Percentiles rank a stretch among this genome's conserved stretches.
Evolutionary conservation across 2,329 filamentous ascomycete genomes (phyloP).

Genomic region (Orbilia ellipsospora): DNA sequence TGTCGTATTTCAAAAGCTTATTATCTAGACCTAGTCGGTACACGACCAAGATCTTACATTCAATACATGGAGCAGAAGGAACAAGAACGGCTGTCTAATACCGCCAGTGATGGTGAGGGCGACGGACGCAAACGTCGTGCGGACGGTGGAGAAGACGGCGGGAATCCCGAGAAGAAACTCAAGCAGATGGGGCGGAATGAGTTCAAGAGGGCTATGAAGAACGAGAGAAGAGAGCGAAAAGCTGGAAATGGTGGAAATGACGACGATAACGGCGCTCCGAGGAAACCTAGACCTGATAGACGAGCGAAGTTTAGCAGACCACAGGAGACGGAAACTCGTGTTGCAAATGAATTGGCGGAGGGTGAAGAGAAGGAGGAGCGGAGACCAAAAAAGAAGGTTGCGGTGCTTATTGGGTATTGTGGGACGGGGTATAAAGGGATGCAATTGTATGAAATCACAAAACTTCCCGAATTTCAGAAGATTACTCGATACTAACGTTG

Average conservation of each 20-base stretch:
- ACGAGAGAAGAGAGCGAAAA: constrained; percentile 44
- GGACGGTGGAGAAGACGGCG: not conserved
- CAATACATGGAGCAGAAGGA: constrained; percentile 52
- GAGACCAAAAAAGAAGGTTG: constrained; percentile 93
- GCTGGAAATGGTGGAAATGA: constrained; percentile 43
- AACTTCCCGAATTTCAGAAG: constrained; percentile 42
- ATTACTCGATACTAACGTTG: not conserved
- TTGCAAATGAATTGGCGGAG: constrained; percentile 19
- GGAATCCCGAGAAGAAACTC: constrained; percentile 39
- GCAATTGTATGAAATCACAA: constrained; percentile 76
- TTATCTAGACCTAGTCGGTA: constrained; percentile 39
- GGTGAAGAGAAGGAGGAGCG: constrained; percentile 72
- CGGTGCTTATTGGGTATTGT: constrained; percentile 93
- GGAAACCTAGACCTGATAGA: not conserved
- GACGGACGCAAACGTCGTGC: constrained; percentile 38
- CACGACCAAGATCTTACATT: constrained; percentile 44
- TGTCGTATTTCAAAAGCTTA: constrained; percentile 2
- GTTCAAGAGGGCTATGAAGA: constrained; percentile 47
- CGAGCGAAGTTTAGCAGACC: constrained; percentile 17
- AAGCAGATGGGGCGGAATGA: constrained; percentile 46
- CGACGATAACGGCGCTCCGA: constrained; percentile 14
- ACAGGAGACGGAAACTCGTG: constrained; percentile 29
- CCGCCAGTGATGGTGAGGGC: constrained; percentile 25
- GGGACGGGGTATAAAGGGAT: constrained; percentile 97
- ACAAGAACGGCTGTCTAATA: constrained; percentile 4